Evolutionary conservation across 2,329 filamentous ascomycete genomes (phyloP).

Genomic region (Ophiostoma populinum): DNA sequence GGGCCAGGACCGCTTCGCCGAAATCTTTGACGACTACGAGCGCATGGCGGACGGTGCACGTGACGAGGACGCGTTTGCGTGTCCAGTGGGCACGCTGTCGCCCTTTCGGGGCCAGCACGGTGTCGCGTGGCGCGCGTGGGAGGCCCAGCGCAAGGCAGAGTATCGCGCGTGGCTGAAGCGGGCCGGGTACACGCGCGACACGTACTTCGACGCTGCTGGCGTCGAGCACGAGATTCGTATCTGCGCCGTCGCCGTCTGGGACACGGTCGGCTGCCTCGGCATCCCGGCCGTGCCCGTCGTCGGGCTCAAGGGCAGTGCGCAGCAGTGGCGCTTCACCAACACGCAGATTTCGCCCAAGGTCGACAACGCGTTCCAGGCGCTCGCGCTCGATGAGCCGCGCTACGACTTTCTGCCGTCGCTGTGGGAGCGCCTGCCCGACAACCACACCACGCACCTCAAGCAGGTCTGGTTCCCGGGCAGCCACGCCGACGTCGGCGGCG

Average conservation of each 20-base stretch:
- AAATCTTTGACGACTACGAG: slow-evolving; percentile 23
- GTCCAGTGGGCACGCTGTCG: slow-evolving; percentile 10
- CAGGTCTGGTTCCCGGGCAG: slow-evolving; percentile 41
- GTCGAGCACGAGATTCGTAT: slow-evolving; percentile 21
- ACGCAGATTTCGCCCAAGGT: slow-evolving; percentile 25
- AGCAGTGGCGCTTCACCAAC: slow-evolving; percentile 22
- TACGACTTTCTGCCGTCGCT: slow-evolving; percentile 23
- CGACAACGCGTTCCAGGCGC: slow-evolving; percentile 30
- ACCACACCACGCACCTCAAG: slow-evolving; percentile 15
- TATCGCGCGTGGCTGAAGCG: slow-evolving; percentile 22
- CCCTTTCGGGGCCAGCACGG: slow-evolving; percentile 14
- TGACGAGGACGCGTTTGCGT: slow-evolving; percentile 12
- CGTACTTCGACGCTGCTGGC: slow-evolving; percentile 14
- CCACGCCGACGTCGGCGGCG: slow-evolving; percentile 46
- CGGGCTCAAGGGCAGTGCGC: slow-evolving; percentile 20
- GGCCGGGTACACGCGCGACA: slow-evolving; percentile 19
- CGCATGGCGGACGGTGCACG: slow-evolving; percentile 15
- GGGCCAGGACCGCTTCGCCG: slow-evolving; percentile 25
- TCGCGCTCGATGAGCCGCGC: slow-evolving; percentile 31
- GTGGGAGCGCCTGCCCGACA: slow-evolving; percentile 21
- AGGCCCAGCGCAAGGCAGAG: slow-evolving; percentile 16
- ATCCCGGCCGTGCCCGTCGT: slow-evolving; percentile 24
- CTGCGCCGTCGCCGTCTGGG: slow-evolving; percentile 31
- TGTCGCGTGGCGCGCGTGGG: slow-evolving; percentile 18
- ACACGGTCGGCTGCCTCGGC: slow-evolving; percentile 29